These are phyloP conservation scores for Trichoderma arundinaceum DNA, from an alignment of 2,329 filamentous ascomycete genomes.

Conservation along the genomic window DNA sequence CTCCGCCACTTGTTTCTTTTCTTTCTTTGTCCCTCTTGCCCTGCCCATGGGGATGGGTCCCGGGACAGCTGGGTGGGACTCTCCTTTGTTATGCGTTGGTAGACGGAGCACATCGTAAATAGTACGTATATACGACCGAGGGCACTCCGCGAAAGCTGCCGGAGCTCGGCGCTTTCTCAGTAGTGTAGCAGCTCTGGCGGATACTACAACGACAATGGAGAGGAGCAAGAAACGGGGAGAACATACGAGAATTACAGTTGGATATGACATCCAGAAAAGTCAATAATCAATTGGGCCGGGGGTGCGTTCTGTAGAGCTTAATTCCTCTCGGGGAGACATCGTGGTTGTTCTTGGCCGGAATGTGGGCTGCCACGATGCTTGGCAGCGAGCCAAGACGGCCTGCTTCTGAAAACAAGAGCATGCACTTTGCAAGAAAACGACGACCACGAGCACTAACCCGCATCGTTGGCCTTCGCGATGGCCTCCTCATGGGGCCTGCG, in stretches of 20 bases:
- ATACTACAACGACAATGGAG: constrained; percentile 2
- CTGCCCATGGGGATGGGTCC: constrained; percentile 12
- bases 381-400: not conserved
- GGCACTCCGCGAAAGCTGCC: constrained; percentile 25
- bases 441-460: not conserved
- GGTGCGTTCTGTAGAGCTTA: not conserved
- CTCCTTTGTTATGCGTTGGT: constrained; percentile 28
- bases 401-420: not conserved
- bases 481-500: constrained; percentile 7
- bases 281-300: not conserved
- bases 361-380: constrained; percentile 20
- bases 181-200: constrained; percentile 10
- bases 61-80: constrained; percentile 13
- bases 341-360: constrained; percentile 10
- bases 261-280: not conserved
- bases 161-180: constrained; percentile 10
- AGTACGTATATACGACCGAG: constrained; percentile 30
- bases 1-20: not conserved
- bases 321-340: constrained; percentile 6
- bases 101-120: constrained; percentile 20
- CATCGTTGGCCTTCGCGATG: not conserved
- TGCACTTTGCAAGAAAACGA: not conserved
- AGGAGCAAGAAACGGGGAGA: not conserved
- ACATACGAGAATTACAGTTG: constrained; percentile 16
- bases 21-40: not conserved